Base-by-base conservation (phyloP, 2,329 filamentous ascomycete species). In the Sphaerulina musiva region DNA sequence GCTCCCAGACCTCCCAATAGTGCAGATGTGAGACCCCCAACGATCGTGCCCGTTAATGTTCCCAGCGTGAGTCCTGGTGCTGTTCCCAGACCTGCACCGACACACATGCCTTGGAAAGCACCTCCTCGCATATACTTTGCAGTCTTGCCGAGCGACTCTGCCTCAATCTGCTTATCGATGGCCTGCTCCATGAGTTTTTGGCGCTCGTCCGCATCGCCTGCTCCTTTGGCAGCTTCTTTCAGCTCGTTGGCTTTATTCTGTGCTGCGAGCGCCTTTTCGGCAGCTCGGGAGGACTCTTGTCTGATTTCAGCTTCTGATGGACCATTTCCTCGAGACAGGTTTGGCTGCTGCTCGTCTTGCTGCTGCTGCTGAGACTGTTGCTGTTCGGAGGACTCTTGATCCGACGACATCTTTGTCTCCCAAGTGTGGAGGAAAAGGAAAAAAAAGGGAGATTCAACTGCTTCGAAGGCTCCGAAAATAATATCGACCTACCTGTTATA, bases 171-270 rank as follows among this genome's bases (percentile, higher is more conserved):
- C 45, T 64, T 62, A 42, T 66, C 55, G 6, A 69, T 52, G 12
- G 65, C 64, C 50, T 67, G 44, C 23, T 68, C 63, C 26, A 69
- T 53, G n/a, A 69, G 54, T 47, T 67, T 64, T 41, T 69, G 66
- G 14, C 67, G 52, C 43, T 68, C 66, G 10, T 68, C 61, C 0
- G 67, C 63, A 46, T 69, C 67, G 14, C 57, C 65, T 17, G 64
- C 63, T 10, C 58, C 64, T 31, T 61, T 54, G 14, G 66, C 66
- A 9, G 66, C 66, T 42, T 66, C 48, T 10, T 55, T 62, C 12
- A 66, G 62, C 29, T 67, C 57, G 12, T 61, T 53, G 4, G 67
- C 64, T 48, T 67, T 58, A 34, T 64, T 59, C 43, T 65, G 59
- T 2, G 58, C 53, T 38, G 62, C 58, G 9, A 64, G 56, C 20